Conservation (phyloP, 768 basidiomycete species). For the Strobilomyces dryophilus region DNA sequence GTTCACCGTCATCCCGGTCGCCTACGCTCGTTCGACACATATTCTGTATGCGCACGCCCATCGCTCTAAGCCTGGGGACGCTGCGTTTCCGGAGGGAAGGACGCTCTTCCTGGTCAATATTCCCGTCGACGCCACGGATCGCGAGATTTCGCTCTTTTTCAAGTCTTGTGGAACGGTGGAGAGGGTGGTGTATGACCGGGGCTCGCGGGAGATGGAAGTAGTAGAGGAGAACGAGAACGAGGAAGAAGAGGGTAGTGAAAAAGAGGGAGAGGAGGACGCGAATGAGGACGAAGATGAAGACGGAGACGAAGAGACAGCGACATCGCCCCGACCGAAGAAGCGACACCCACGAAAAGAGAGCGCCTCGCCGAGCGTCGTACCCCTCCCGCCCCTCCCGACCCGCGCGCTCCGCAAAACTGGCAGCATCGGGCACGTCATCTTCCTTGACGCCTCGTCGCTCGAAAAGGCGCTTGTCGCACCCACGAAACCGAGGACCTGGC, state of each 20-base stretch:
- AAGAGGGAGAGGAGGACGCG: no score
- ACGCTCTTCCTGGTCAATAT: slow-evolving; percentile 89
- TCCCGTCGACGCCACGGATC: slow-evolving; percentile 82
- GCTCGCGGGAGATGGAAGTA: slow-evolving; percentile 29
- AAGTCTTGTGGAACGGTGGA: slow-evolving; percentile 75
- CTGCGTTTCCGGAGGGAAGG: slow-evolving; percentile 47
- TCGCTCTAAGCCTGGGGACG: slow-evolving; percentile 39
- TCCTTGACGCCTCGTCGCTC: slow-evolving; percentile 70
- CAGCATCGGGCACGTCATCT: slow-evolving; percentile 64
- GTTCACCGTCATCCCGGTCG: slow-evolving; percentile 36
- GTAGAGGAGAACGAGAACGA: not conserved
- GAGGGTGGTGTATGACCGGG: slow-evolving; percentile 59
- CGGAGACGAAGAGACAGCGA: slow-evolving; percentile 10
- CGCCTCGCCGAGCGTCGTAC: slow-evolving; percentile 48
- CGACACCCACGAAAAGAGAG: slow-evolving; percentile 22
- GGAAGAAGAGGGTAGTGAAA: not conserved
- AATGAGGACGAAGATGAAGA: no score
- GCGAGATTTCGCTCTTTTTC: slow-evolving; percentile 77
- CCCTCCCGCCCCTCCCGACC: slow-evolving; percentile 51
- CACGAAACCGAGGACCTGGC: slow-evolving; percentile 59
- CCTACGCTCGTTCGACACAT: slow-evolving; percentile 48
- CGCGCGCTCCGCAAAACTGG: slow-evolving; percentile 62
- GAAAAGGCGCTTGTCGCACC: slow-evolving; percentile 56
- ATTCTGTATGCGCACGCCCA: slow-evolving; percentile 78
- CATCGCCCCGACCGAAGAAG: slow-evolving; percentile 31